phyloP scores from a whole-genome alignment of 257 asterid species.

The Rauvolfia tetraphylla region DNA sequence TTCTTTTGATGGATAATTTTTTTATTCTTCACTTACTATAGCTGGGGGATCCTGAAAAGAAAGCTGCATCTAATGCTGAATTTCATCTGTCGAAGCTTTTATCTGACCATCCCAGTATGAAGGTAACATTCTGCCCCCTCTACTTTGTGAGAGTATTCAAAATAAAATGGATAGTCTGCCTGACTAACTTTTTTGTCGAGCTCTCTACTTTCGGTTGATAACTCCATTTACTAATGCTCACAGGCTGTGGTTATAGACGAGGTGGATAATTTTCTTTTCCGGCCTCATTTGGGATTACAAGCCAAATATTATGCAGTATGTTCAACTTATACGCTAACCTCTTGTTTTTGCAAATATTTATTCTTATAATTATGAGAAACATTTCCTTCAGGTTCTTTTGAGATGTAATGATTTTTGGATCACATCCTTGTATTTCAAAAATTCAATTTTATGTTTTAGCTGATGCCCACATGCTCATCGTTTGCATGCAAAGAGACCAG shows the following conservation, averaged over 20 bases:
- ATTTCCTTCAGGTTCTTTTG: not conserved
- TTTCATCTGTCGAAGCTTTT: slow-evolving; percentile 84
- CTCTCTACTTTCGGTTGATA: slow-evolving; percentile 5
- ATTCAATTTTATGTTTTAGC: not conserved
- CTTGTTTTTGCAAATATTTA: not conserved
- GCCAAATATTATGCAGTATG: slow-evolving; percentile 92
- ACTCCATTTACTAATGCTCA: slow-evolving; percentile 13
- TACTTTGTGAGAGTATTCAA: not conserved
- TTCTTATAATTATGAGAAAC: not conserved
- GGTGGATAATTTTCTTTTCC: slow-evolving; percentile 90
- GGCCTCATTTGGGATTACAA: slow-evolving; percentile 87
- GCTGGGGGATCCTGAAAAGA: slow-evolving; percentile 97
- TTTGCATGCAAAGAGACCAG: not conserved
- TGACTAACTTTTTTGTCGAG: not conserved
- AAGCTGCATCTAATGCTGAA: slow-evolving; percentile 95
- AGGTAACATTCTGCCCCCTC: slow-evolving; percentile 40
- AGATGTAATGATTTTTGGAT: not conserved
- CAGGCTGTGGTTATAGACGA: slow-evolving; percentile 93
- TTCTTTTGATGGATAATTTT: slow-evolving; percentile 15
- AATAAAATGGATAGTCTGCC: not conserved
- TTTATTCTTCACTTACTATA: slow-evolving; percentile 33
- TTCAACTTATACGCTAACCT: slow-evolving; percentile 2
- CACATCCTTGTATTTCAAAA: not conserved
- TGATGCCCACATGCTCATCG: not conserved
- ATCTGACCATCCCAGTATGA: slow-evolving; percentile 96